Evolutionary conservation across 495 filamentous ascomycete species (phyloP), one percentile per base, ranked within the genome.

Genomic region (Trichoderma erinaceum): DNA sequence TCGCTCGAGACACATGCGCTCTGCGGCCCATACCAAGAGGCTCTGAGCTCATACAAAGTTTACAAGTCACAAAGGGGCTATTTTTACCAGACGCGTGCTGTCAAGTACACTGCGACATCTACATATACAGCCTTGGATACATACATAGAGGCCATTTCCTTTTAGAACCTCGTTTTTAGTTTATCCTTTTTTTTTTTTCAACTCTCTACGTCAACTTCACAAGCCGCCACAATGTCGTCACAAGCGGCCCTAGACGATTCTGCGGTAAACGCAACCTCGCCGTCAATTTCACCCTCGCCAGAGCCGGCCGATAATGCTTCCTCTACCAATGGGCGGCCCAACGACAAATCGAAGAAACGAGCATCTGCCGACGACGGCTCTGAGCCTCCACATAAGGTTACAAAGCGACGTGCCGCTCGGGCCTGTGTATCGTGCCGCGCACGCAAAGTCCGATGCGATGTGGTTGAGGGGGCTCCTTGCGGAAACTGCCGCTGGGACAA

Each of bases 361-460:
- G 58, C 73, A 21, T 72, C 56, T 13, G 23, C 56, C 16, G 13
- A 27, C 29, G 56, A 61, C 56, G 56, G 56, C 25, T 18, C 72
- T 16, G 73, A 69, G 71, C 73, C 72, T 48, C 41, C 73, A 23
- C 66, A 69, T 23, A 83, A 82, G 69, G 69, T 76, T 8, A 77
- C 78, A 29, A 97, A 97, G 77, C 81, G 93, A 66, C 84, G 93
- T 70, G 93, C 93, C 3, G 90, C 92, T 8, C 90, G 93, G 67
- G 93, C 93, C 27, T 97, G 93, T 74, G 89, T 91, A 71, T 91
- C 89, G 71, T 97, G 93, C 74, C 84, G 93, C 66, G 85, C 90
- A 29, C 87, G 93, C 71, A 97, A 97, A 77, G 93, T 97, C n/a
- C 84, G 93, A 63, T 97, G 93, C 79, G 92, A 97, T 80, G 93